Percentiles rank a stretch among this genome's conserved stretches.
phyloP scores from a whole-genome alignment of 2,329 filamentous ascomycete genomes.

The Aspergillus sp. region DNA sequence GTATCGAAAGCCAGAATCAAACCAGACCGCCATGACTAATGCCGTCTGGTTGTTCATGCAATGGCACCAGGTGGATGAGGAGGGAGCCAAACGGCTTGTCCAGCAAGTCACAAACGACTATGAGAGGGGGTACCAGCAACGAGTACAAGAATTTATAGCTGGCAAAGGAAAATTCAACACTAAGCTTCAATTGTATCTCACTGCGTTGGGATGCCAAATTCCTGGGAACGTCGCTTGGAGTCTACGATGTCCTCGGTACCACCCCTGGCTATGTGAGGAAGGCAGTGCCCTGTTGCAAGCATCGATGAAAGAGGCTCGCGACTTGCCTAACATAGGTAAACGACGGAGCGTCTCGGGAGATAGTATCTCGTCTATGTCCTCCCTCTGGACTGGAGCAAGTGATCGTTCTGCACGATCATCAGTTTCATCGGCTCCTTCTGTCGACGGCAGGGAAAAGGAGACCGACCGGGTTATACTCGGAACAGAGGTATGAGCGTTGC shows the following conservation, averaged over 20 bases:
- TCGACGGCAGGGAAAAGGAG: neutral
- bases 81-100: slow-evolving; percentile 13
- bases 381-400: neutral
- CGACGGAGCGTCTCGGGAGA: neutral
- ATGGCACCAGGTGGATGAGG: slow-evolving; percentile 14
- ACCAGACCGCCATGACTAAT: slow-evolving; percentile 16
- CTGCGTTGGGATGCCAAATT: slow-evolving; percentile 16
- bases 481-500: neutral
- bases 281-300: slow-evolving; percentile 1
- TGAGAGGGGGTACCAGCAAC: slow-evolving; percentile 12
- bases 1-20: neutral
- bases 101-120: slow-evolving; percentile 13
- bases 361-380: slow-evolving; percentile 2
- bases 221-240: slow-evolving; percentile 22
- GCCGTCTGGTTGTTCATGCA: slow-evolving; percentile 22
- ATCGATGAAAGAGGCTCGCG: neutral
- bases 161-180: neutral
- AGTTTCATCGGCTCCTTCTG: neutral
- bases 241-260: slow-evolving; percentile 21
- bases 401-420: neutral
- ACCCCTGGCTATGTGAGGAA: slow-evolving; percentile 11
- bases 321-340: neutral
- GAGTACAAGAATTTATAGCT: slow-evolving; percentile 3
- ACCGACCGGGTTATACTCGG: neutral
- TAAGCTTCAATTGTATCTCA: slow-evolving; percentile 12